Conservation (phyloP, 768 basidiomycete species). For the Amanita inopinata region DNA sequence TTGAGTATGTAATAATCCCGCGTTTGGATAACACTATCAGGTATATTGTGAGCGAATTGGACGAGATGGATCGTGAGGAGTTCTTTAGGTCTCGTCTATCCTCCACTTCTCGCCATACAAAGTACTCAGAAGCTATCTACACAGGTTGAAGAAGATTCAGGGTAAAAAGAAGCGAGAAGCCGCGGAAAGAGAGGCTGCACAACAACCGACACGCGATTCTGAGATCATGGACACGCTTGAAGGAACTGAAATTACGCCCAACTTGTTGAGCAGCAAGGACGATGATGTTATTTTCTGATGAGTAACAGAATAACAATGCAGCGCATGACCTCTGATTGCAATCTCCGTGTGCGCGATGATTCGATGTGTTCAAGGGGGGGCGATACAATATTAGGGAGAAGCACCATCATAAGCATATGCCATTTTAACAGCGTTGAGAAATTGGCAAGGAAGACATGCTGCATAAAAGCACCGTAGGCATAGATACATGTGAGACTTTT, state of each 20-base stretch:
- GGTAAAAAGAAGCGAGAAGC: slow-evolving; percentile 91
- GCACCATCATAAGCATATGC: slow-evolving; percentile 1
- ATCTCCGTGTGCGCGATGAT: background rate
- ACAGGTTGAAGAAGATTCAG: slow-evolving; percentile 91
- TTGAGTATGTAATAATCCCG: slow-evolving; percentile 95
- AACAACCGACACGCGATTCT: slow-evolving; percentile 21
- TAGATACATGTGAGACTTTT: slow-evolving; percentile 64
- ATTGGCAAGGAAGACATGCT: slow-evolving; percentile 24
- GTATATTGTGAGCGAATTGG: slow-evolving; percentile 94
- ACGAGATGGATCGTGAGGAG: slow-evolving; percentile 97
- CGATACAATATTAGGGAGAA: too few relatives aligned
- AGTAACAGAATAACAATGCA: slow-evolving; percentile 5
- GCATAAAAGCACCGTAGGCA: slow-evolving; percentile 49
- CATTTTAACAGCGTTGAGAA: background rate
- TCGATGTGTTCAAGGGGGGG: background rate
- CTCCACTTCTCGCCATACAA: background rate
- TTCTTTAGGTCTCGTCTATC: slow-evolving; percentile 63
- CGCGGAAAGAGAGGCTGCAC: slow-evolving; percentile 29
- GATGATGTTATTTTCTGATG: slow-evolving; percentile 86
- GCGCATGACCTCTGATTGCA: background rate
- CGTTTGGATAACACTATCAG: slow-evolving; percentile 95
- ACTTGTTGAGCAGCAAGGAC: slow-evolving; percentile 82
- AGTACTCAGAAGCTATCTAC: slow-evolving; percentile 1
- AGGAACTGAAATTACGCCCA: slow-evolving; percentile 21
- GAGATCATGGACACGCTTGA: slow-evolving; percentile 21